Percentiles rank a stretch among this genome's conserved stretches.
Conservation (phyloP, 495 filamentous ascomycete species). For the Oidiodendron maius region DNA sequence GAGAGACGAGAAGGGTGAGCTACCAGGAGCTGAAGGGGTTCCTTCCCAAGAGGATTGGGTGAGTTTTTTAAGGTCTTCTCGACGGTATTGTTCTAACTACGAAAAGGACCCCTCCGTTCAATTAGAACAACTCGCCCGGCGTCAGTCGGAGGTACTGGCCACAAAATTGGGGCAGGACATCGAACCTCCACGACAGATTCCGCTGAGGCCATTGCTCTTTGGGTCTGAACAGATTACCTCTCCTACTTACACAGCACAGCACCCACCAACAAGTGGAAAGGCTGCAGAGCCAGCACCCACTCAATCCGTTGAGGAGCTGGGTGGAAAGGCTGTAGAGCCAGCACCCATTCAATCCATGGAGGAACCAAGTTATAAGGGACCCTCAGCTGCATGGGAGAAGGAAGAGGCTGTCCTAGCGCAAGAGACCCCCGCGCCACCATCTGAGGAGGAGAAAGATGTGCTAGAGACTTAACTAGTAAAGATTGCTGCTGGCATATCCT, state of each 20-base stretch:
- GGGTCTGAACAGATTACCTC: conserved; percentile 40
- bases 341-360: conserved; percentile 17
- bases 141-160: conserved; percentile 54
- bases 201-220: conserved; percentile 36
- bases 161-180: conserved; percentile 30
- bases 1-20: conserved; percentile 45
- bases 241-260: conserved; percentile 39
- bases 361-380: conserved; percentile 39
- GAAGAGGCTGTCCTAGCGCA: conserved; percentile 30
- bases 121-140: conserved; percentile 61
- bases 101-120: conserved; percentile 62
- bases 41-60: conserved; percentile 85
- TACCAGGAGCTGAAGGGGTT: conserved; percentile 73
- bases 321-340: no score
- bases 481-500: neutral
- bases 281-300: conserved; percentile 12
- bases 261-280: conserved; percentile 18
- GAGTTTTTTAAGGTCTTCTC: conserved; percentile 24
- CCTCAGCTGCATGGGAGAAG: conserved; percentile 39
- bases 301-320: no score
- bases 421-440: conserved; percentile 31
- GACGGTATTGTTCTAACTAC: conserved; percentile 24
- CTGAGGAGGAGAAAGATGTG: conserved; percentile 37
- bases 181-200: conserved; percentile 26
- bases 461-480: conserved; percentile 22